Evolutionary conservation across 108 stramenopile genomes (phyloP), one percentile per base, ranked within the genome.

Genomic region (Nitzschia palea): DNA sequence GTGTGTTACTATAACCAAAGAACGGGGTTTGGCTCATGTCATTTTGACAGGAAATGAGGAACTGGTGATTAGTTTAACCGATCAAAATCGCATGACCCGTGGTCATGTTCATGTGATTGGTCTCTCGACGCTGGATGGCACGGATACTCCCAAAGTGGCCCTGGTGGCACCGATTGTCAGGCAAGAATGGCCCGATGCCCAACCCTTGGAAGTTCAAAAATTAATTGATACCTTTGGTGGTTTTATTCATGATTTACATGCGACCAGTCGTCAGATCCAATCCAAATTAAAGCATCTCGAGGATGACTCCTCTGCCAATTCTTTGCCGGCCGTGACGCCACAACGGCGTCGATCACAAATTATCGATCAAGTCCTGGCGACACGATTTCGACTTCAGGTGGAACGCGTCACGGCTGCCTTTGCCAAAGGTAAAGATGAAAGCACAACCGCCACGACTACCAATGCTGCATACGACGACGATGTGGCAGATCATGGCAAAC

Each of bases 401-500:
- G 65, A 66, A 40, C 65, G 65, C 2, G 52, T 66, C 34, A 55
- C 36, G 31, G 65, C 65, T 55, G 65, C 65, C 20, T 66, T 66
- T 66, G 65, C 65, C 18, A 53, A 55, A 27, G 65, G 53, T 17
- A 30, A 36, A 35, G 65, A 66, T 55, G 34, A 35, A 6, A 36
- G 31, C 17, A 14, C 34, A 6, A 37, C 25, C 9, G 47, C 18
- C n/a, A 10, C 6, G 8, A 42, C 4, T 14, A 20, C 12, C 20
- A 25, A 64, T 25, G 53, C 4, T 2, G 29, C 8, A 9, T 22
- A 5, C 10, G 36, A 59, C 32, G 65, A 53, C 17, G 59, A 61
- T n/a, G n/a, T n/a, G n/a, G n/a, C n/a, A n/a, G n/a, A n/a, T n/a
- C n/a, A n/a, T n/a, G n/a, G n/a, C n/a, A n/a, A n/a, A n/a, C n/a